Percentiles rank a stretch among this genome's conserved stretches.
phyloP scores from a whole-genome alignment of 176 grass and related monocot species.

The Avena eriantha region DNA sequence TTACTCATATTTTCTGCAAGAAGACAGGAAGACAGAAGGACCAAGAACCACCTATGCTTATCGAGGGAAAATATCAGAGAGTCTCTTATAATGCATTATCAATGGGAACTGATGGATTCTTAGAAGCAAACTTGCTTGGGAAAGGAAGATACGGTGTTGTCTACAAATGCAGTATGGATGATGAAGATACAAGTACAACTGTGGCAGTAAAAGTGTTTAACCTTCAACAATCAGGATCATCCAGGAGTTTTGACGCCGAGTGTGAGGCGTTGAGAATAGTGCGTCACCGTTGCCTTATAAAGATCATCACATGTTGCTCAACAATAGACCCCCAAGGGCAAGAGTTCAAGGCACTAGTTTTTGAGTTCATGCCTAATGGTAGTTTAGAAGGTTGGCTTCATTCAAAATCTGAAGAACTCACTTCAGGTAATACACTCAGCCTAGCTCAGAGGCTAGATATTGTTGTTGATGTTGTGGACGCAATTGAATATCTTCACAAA shows the following conservation, averaged over 20 bases:
- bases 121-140: constrained; percentile 34
- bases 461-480: neutral
- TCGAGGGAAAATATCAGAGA: neutral
- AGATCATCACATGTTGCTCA: constrained; percentile 48
- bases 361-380: too few relatives aligned
- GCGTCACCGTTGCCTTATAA: constrained; percentile 35
- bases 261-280: constrained; percentile 35
- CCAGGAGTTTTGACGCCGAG: constrained; percentile 39
- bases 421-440: neutral
- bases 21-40: neutral
- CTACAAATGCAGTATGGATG: constrained; percentile 21
- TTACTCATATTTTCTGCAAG: neutral
- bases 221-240: constrained; percentile 11
- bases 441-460: constrained; percentile 6
- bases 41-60: neutral
- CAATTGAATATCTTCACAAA: neutral
- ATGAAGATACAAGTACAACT: neutral
- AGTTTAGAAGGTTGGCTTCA: constrained; percentile 35
- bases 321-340: constrained; percentile 13
- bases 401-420: neutral
- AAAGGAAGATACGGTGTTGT: constrained; percentile 23
- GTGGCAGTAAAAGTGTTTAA: constrained; percentile 48
- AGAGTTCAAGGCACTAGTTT: constrained; percentile 44
- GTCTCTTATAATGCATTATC: constrained; percentile 26
- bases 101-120: constrained; percentile 37